These are phyloP conservation scores for Eutypella sp. DNA, from an alignment of 2,329 filamentous ascomycete genomes.

Conservation along the genomic window DNA sequence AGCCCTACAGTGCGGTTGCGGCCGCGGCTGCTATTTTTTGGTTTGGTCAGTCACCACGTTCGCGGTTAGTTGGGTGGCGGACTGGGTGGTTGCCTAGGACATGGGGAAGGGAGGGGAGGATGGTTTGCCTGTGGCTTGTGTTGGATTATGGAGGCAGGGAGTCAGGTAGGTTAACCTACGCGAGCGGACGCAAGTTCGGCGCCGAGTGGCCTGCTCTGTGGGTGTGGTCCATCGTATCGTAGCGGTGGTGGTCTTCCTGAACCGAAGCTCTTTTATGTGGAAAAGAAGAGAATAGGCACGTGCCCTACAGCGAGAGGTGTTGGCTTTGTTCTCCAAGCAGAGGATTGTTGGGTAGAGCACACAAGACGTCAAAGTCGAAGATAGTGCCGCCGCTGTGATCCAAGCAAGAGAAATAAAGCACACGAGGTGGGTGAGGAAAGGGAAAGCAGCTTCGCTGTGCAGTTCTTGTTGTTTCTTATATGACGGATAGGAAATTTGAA, in stretches of 20 bases:
- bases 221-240: background rate
- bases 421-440: no score
- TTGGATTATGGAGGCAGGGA: background rate
- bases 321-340: no score
- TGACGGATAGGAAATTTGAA: no score
- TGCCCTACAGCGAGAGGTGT: no score
- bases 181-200: background rate
- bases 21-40: slow-evolving; percentile 17
- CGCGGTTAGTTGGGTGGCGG: background rate
- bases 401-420: no score
- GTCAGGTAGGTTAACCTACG: background rate
- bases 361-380: no score
- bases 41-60: background rate
- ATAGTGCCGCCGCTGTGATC: no score
- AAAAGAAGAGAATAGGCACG: background rate
- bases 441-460: no score
- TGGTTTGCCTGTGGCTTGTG: background rate
- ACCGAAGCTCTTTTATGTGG: no score
- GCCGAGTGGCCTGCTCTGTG: background rate
- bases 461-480: no score
- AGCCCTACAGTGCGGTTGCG: slow-evolving; percentile 34
- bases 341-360: no score
- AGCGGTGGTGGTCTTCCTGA: no score
- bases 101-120: background rate
- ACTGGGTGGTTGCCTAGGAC: background rate